Evolutionary conservation across 768 basidiomycete species (phyloP).

Genomic region (Mycena pura): DNA sequence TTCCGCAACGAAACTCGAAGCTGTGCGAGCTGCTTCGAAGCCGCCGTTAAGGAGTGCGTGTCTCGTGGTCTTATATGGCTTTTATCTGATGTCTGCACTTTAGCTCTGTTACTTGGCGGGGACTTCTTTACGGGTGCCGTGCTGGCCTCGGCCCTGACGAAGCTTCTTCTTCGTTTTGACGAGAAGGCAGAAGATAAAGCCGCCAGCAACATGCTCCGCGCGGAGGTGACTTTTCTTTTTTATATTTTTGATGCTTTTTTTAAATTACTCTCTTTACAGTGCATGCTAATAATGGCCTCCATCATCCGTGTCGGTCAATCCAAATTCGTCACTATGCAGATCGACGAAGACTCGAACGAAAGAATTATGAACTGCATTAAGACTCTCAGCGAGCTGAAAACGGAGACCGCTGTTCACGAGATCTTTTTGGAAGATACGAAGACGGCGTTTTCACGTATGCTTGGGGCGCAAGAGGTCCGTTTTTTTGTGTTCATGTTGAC

Average conservation of each 20-base stretch:
- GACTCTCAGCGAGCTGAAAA: slow-evolving; percentile 82
- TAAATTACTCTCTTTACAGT: slow-evolving; percentile 1
- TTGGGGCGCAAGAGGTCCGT: slow-evolving; percentile 89
- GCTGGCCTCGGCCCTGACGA: slow-evolving; percentile 88
- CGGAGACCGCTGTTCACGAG: slow-evolving; percentile 62
- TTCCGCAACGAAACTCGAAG: slow-evolving; percentile 70
- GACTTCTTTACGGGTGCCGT: slow-evolving; percentile 98
- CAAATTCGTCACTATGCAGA: slow-evolving; percentile 91
- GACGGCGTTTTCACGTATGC: slow-evolving; percentile 92
- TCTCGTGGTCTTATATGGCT: background rate
- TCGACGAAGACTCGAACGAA: slow-evolving; percentile 97
- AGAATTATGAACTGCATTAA: slow-evolving; percentile 96
- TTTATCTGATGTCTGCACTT: background rate
- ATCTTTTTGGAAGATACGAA: slow-evolving; percentile 89
- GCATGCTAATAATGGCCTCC: slow-evolving; percentile 98
- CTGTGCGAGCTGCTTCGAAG: slow-evolving; percentile 86
- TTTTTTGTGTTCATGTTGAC: background rate
- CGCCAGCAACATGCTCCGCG: slow-evolving; percentile 74
- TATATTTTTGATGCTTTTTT: background rate
- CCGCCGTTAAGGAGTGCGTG: slow-evolving; percentile 83
- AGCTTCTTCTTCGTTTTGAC: slow-evolving; percentile 84
- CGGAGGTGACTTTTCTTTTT: slow-evolving; percentile 64
- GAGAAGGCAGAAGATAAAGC: slow-evolving; percentile 55
- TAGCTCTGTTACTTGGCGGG: slow-evolving; percentile 88
- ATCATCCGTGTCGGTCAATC: slow-evolving; percentile 97